Base-by-base conservation (phyloP, 345 rosid species). In the Gossypium anomalum region DNA sequence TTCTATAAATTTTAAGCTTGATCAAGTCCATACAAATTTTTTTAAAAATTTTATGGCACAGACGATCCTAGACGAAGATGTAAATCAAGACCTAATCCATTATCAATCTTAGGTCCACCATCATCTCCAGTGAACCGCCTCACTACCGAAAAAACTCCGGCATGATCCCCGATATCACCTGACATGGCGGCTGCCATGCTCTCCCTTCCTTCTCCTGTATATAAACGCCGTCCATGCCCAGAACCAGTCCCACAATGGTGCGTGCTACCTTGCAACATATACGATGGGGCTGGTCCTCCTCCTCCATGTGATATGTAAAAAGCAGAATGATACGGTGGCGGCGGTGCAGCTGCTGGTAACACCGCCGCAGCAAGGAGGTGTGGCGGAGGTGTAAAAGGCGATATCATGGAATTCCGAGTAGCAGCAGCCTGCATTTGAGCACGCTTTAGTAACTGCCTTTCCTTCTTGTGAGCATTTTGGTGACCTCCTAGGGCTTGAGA, bases 401-500 rank as follows among this genome's bases (percentile, higher is more conserved):
- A 65, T 75, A 87, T 66, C 79, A 89, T 83, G 19, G 93, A 88
- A 71, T 86, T 80, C 25, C 72, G 73, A 13, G 27, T 47, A 62
- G 77, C 72, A 44, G 75, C 77, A 72, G 96, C 91, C 79, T 87
- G 80, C 82, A 93, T 78, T 73, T 89, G 98, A 17, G 92, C 92
- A 0, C 93, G 89, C 81, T 94, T 94, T 52, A 92, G 82, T 22
- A 87, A 90, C 75, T 86, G 97, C 59, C 98, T 87, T 76, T 94
- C 98, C 74, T 94, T 94, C 89, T 92, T 94, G 86, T 94, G 98
- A 15, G 98, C 97, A 92, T 94, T 94, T 78, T 94, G 98, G 78
- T 94, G 98, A 70, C 98, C 98, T 6, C 98, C 98, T 20, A 94
- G 85, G 17, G 98, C 98, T 80, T 92, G 98, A 4, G 98, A 94